Base-by-base conservation (phyloP, 2,329 filamentous ascomycete species). In the Clonostachys byssicola region DNA sequence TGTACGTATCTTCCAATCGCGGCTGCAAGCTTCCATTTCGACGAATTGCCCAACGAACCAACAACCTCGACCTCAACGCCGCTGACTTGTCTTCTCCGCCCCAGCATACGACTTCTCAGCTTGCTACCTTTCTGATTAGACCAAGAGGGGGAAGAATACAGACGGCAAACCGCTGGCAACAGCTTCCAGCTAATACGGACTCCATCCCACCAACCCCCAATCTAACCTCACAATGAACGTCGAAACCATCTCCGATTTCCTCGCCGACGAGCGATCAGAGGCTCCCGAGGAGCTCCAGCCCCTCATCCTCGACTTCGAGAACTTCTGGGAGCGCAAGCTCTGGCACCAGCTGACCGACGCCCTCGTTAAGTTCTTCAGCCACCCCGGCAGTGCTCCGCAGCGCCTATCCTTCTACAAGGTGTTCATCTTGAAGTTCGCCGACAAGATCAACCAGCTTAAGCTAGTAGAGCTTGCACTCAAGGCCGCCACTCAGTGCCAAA, bases 401-500 rank as follows among this genome's bases (percentile, higher is more conserved):
- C 86, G 92, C 62, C 81, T 99, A 73, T 77, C 85, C 50, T 87
- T 99, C 69, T 99, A 94, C 78, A 90, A 94, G 72, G 85, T 84
- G 59, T 99, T 99, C 75, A 88, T 99, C 68, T 82, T 92, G 67
- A 94, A 88, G 69, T 99, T 99, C 64, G 90, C 92, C 55, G 92
- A 96, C 66, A 96, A 95, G 79, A 96, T 99, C 78, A 99, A 97
- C 73, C 92, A 97, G 75, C 78, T 99, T 53, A 96, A 96, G 79
- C 86, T 97, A 56, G 94, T 99, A 56, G 86, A 89, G 55, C 75
- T 99, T 56, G 94, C 91, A 14, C 73, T 97, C 64, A 89, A 88
- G 70, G 89, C 94, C 42, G 90, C 91, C 46, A 83, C 86, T 60
- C 86, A 95, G 73, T 95, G 88, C 69, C 78, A 80, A 74, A 92